phyloP scores from a whole-genome alignment of 441 rosid species.

The Gossypium davidsonii region DNA sequence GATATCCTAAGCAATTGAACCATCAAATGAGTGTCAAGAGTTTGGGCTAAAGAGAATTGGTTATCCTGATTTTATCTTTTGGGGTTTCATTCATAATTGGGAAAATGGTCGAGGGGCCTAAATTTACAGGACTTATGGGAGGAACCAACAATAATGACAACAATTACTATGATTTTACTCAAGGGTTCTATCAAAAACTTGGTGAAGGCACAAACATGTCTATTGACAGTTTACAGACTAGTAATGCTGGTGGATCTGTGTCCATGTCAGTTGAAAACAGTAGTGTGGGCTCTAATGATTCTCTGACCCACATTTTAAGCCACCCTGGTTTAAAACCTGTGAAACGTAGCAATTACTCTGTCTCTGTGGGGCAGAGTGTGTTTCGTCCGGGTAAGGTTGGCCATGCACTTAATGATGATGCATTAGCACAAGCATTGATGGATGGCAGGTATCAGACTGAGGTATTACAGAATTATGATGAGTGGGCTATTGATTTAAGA shows the following conservation, averaged over 20 bases:
- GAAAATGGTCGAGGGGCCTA: slow-evolving; percentile 61
- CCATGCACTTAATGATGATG: slow-evolving; percentile 78
- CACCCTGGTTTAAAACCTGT: slow-evolving; percentile 76
- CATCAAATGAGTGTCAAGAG: slow-evolving; percentile 21
- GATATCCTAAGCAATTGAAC: neutral
- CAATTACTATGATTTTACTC: slow-evolving; percentile 69
- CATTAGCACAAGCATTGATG: slow-evolving; percentile 75
- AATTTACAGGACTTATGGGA: slow-evolving; percentile 40
- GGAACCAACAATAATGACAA: slow-evolving; percentile 51
- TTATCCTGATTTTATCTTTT: slow-evolving; percentile 10
- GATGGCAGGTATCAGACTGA: slow-evolving; percentile 53
- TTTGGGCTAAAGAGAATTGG: slow-evolving; percentile 13
- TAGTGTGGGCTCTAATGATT: slow-evolving; percentile 83
- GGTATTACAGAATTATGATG: slow-evolving; percentile 68
- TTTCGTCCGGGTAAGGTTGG: slow-evolving; percentile 64
- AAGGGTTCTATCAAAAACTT: slow-evolving; percentile 75
- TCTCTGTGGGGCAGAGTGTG: slow-evolving; percentile 66
- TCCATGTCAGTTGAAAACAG: slow-evolving; percentile 90
- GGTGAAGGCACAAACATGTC: slow-evolving; percentile 90
- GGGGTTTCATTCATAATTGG: slow-evolving; percentile 35
- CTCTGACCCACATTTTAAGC: slow-evolving; percentile 69
- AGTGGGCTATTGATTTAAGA: slow-evolving; percentile 87
- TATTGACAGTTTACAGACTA: slow-evolving; percentile 74
- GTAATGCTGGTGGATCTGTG: slow-evolving; percentile 79
- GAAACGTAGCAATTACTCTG: slow-evolving; percentile 38